Conservation (phyloP, 495 filamentous ascomycete genomes). For the Talaromyces nanjingensis region DNA sequence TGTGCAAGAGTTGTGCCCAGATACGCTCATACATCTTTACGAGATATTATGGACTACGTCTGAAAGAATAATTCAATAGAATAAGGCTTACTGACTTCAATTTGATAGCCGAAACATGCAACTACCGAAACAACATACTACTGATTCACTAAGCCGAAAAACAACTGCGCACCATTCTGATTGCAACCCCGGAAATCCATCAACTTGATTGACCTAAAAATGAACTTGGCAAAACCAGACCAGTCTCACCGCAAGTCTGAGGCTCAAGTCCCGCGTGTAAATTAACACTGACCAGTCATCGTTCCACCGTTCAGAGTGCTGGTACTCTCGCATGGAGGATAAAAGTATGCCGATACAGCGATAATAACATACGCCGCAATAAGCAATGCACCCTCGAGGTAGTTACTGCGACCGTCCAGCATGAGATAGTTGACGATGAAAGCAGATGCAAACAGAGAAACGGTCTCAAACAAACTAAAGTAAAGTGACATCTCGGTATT, state of each 20-base stretch:
- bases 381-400: conserved; percentile 76
- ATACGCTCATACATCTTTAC: neutral
- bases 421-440: conserved; percentile 89
- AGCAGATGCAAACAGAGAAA: conserved; percentile 75
- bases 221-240: neutral
- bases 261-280: neutral
- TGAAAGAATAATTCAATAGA: neutral
- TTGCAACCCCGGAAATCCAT: neutral
- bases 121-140: neutral
- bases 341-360: conserved; percentile 59
- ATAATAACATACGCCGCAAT: conserved; percentile 82
- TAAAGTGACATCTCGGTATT: conserved; percentile 78
- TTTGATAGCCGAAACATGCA: neutral
- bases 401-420: conserved; percentile 80
- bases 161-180: neutral
- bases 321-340: conserved; percentile 44
- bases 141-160: neutral
- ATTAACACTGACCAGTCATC: conserved; percentile 1
- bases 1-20: neutral
- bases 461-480: conserved; percentile 89
- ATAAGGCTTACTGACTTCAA: neutral
- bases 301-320: conserved; percentile 28
- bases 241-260: neutral
- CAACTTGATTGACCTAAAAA: neutral
- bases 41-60: neutral